Evolutionary conservation across 2,329 filamentous ascomycete species (phyloP).

Genomic region (Monosporascus sp.): DNA sequence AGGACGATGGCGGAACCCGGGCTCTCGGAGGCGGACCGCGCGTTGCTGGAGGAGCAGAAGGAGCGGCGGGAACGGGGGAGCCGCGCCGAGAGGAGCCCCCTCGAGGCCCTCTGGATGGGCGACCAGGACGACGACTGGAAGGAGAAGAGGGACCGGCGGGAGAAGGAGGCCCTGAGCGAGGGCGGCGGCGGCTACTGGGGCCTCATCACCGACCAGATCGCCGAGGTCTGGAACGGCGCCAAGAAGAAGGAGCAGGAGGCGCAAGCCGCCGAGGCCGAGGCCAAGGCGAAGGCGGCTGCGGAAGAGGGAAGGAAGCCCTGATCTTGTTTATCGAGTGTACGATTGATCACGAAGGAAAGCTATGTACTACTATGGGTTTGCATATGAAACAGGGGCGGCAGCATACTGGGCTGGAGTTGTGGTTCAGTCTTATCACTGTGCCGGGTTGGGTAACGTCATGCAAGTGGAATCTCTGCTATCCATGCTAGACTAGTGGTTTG

Average conservation of each 20-base stretch:
- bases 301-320: slow-evolving; percentile 14
- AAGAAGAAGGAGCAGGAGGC: slow-evolving; percentile 23
- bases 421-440: neutral
- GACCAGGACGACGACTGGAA: slow-evolving; percentile 50
- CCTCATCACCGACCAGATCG: slow-evolving; percentile 51
- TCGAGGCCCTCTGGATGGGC: slow-evolving; percentile 54
- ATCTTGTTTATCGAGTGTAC: neutral
- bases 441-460: too few relatives aligned
- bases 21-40: slow-evolving; percentile 15
- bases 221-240: slow-evolving; percentile 39
- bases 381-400: slow-evolving; percentile 1
- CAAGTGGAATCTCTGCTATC: slow-evolving; percentile 4
- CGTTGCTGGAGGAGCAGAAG: slow-evolving; percentile 19
- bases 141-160: slow-evolving; percentile 44
- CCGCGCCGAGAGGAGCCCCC: slow-evolving; percentile 17
- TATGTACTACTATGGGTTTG: slow-evolving; percentile 7
- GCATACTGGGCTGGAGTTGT: slow-evolving; percentile 7
- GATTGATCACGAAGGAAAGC: neutral
- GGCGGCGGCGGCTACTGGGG: slow-evolving; percentile 49
- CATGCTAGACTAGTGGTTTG: neutral
- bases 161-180: slow-evolving; percentile 47
- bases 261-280: slow-evolving; percentile 14
- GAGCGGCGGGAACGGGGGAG: slow-evolving; percentile 1
- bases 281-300: slow-evolving; percentile 24
- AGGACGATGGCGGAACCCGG: neutral